Percentiles rank a stretch among this genome's conserved stretches.
These are phyloP conservation scores for Euphorbia lathyris DNA, from an alignment of 345 rosid species.

Conservation along the genomic window DNA sequence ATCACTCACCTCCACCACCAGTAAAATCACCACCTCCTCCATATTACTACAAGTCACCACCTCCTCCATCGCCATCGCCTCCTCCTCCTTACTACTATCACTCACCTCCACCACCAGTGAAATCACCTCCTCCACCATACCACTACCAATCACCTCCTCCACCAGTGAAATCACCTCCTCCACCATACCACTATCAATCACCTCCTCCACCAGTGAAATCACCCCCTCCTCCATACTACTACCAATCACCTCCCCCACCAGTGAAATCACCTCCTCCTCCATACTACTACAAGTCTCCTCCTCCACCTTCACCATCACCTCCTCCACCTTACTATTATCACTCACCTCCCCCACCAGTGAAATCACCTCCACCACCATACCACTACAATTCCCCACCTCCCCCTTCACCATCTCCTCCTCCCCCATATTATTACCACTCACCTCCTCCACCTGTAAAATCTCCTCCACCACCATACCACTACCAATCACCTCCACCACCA, in stretches of 20 bases:
- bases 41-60: conserved; percentile 7
- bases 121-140: conserved; percentile 15
- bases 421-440: conserved; percentile 4
- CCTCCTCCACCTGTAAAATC: not conserved
- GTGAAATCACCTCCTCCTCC: conserved; percentile 7
- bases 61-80: not conserved
- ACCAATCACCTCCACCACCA: not conserved
- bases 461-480: not conserved
- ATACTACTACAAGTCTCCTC: not conserved
- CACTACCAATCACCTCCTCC: conserved; percentile 15
- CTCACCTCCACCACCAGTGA: conserved; percentile 1
- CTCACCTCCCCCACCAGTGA: not conserved
- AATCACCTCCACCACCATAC: not conserved
- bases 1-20: conserved; percentile 4
- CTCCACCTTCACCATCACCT: not conserved
- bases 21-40: not conserved
- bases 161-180: not conserved
- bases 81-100: conserved; percentile 8
- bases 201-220: not conserved
- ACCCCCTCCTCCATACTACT: conserved; percentile 10
- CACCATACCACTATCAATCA: not conserved
- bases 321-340: conserved; percentile 8
- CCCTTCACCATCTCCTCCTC: conserved; percentile 4
- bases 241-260: conserved; percentile 1
- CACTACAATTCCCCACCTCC: not conserved